These are phyloP conservation scores for Phlebopus sp. DNA, from an alignment of 1,284 basidiomycete genomes.

Conservation along the genomic window DNA sequence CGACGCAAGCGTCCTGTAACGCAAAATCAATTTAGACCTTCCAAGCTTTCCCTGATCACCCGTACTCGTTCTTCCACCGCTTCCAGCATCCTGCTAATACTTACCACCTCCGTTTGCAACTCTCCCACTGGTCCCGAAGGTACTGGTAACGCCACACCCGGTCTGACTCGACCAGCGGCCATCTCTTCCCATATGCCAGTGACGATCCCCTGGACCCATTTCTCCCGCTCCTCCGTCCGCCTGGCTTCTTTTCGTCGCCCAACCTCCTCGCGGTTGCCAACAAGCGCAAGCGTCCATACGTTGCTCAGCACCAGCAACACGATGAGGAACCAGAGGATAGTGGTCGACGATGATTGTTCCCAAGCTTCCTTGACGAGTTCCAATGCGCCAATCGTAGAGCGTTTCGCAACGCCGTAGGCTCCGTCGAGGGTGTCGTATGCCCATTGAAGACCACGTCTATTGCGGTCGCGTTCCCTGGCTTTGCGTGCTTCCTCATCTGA, in stretches of 20 bases:
- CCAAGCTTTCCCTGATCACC: slow-evolving; percentile 38
- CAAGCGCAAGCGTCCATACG: slow-evolving; percentile 63
- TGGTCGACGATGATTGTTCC: slow-evolving; percentile 67
- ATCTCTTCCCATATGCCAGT: slow-evolving; percentile 70
- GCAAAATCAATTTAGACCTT: slow-evolving; percentile 19
- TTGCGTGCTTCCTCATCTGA: slow-evolving; percentile 36
- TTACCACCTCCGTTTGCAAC: slow-evolving; percentile 48
- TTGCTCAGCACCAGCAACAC: slow-evolving; percentile 74
- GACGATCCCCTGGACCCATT: slow-evolving; percentile 70
- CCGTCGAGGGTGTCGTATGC: slow-evolving; percentile 81
- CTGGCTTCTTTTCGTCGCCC: slow-evolving; percentile 53
- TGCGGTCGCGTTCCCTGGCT: slow-evolving; percentile 62
- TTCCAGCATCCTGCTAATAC: slow-evolving; percentile 53
- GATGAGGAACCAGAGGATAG: slow-evolving; percentile 72
- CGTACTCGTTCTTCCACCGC: slow-evolving; percentile 53
- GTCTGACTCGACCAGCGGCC: slow-evolving; percentile 35
- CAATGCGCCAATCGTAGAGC: slow-evolving; percentile 64
- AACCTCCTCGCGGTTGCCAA: slow-evolving; percentile 53
- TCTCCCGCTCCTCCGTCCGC: slow-evolving; percentile 64
- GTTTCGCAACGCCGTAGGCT: slow-evolving; percentile 64
- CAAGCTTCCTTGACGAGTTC: slow-evolving; percentile 73
- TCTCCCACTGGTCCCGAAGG: slow-evolving; percentile 26
- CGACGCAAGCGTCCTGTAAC: background rate
- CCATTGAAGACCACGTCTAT: slow-evolving; percentile 76
- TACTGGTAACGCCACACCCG: slow-evolving; percentile 10